Conservation (phyloP, 2,329 filamentous ascomycete species). For the Grosmannia penicillata region DNA sequence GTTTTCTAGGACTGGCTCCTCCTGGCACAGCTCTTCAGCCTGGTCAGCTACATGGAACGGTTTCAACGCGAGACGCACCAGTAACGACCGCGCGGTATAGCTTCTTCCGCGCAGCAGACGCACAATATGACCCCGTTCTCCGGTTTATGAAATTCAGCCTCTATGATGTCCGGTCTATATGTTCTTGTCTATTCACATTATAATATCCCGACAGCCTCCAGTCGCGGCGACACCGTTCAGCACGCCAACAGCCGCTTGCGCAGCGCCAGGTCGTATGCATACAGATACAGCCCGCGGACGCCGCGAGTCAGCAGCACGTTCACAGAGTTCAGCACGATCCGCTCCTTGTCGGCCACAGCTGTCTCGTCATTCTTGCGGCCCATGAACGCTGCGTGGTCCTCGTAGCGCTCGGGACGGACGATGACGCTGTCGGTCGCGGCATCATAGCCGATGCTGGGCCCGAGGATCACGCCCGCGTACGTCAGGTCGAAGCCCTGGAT, state of each 20-base stretch:
- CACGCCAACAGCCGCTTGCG: slow-evolving; percentile 2
- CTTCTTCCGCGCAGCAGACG: no score
- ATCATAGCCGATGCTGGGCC: slow-evolving; percentile 5
- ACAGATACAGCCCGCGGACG: slow-evolving; percentile 4
- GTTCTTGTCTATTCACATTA: no score
- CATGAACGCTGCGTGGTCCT: slow-evolving; percentile 5
- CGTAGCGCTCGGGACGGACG: slow-evolving; percentile 1
- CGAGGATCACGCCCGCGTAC: slow-evolving; percentile 5
- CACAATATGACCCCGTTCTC: no score
- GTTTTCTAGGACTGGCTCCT: no score
- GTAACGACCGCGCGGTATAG: no score
- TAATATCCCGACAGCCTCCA: no score
- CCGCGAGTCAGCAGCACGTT: slow-evolving; percentile 5
- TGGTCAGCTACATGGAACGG: no score
- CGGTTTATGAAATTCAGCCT: no score
- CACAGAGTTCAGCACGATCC: slow-evolving; percentile 5
- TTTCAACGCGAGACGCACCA: no score
- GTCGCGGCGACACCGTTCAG: no score
- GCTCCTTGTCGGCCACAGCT: slow-evolving; percentile 3
- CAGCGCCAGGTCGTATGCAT: slow-evolving; percentile 1
- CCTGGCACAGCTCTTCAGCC: no score
- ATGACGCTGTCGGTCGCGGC: background rate
- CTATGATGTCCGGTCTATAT: no score
- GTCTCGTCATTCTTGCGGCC: slow-evolving; percentile 5
- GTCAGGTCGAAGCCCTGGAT: slow-evolving; percentile 6